Evolutionary conservation across 1,284 basidiomycete genomes (phyloP), one percentile per base, ranked within the genome.

Genomic region (Fereydounia khargensis): DNA sequence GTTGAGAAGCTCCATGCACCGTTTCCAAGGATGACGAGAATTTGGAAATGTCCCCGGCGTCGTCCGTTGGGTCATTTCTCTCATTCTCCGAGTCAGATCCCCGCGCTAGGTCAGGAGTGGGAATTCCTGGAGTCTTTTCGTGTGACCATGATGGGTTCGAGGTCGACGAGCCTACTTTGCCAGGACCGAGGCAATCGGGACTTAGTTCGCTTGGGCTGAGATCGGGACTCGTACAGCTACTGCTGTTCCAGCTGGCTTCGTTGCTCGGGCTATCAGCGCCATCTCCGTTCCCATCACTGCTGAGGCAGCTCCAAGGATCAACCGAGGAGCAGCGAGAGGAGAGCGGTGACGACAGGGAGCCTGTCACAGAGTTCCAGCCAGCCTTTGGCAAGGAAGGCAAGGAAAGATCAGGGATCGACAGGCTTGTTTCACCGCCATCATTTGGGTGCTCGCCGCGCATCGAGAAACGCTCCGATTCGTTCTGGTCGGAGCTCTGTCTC

Each of bases 221-320:
- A 10, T 62, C 59, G 1, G 59, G 59, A 22, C 59, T 62, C 27
- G 59, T 62, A 42, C 59, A 62, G 28, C 52, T 62, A 44, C 59
- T 62, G 50, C 59, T 62, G 49, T 47, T 62, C 59, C 59, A 62
- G 48, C 50, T 61, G 18, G 33, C 51, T 33, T 62, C 59, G 31
- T 62, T 52, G 43, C 59, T 42, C 1, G 59, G 54, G 25, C 54
- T 57, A 16, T 62, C 54, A 22, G 50, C 55, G 24, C 48, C 60
- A 8, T 53, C 56, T 5, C 45, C 43, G n/a, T 56, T 49, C n/a
- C 50, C 59, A n/a, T 58, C 55, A 39, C 61, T 64, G 61, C 51
- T 59, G 13, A 59, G 45, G 42, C 45, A 43, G 35, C 60, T 63
- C 61, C 61, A 64, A 2, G 61, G 61, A 18, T 64, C 61, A 9